Conservation (phyloP, 2,329 filamentous ascomycete genomes). For the Madurella fahalii region DNA sequence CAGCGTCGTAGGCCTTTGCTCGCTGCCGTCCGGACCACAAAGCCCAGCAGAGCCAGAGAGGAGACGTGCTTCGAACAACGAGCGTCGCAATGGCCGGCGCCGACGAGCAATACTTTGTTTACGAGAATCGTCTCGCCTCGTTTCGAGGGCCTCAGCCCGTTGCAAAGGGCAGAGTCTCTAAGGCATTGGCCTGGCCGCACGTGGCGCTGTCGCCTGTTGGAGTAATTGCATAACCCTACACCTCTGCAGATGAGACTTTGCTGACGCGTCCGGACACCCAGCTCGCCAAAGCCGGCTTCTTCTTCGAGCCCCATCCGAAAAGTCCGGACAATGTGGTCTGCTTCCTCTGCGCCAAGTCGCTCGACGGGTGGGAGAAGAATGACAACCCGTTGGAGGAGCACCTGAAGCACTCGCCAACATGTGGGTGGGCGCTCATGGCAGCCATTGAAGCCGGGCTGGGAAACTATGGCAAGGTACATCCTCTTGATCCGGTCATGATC, state of each 20-base stretch:
- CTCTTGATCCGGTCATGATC: constrained; percentile 64
- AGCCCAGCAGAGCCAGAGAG: background rate
- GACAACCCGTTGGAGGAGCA: constrained; percentile 85
- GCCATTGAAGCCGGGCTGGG: constrained; percentile 58
- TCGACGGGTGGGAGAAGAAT: constrained; percentile 88
- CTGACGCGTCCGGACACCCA: constrained; percentile 38
- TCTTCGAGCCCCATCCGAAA: constrained; percentile 70
- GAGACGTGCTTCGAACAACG: constrained; percentile 1
- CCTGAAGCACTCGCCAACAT: constrained; percentile 73
- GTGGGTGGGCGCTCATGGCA: constrained; percentile 78
- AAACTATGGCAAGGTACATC: constrained; percentile 67
- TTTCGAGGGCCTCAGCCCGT: constrained; percentile 65
- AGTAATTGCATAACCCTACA: constrained; percentile 41
- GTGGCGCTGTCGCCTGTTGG: constrained; percentile 60
- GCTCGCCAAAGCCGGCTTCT: constrained; percentile 90
- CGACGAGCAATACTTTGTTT: constrained; percentile 36
- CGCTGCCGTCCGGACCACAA: background rate
- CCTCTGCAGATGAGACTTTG: constrained; percentile 21
- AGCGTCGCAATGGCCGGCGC: constrained; percentile 5
- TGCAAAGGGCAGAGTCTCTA: constrained; percentile 65
- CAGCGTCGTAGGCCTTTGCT: background rate
- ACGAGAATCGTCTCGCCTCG: constrained; percentile 73
- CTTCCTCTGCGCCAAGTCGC: constrained; percentile 76
- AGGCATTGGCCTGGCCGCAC: constrained; percentile 74
- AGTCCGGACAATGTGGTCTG: constrained; percentile 86